These are phyloP conservation scores for Thielaviopsis euricoi DNA, from an alignment of 2,329 filamentous ascomycete species.

Conservation along the genomic window DNA sequence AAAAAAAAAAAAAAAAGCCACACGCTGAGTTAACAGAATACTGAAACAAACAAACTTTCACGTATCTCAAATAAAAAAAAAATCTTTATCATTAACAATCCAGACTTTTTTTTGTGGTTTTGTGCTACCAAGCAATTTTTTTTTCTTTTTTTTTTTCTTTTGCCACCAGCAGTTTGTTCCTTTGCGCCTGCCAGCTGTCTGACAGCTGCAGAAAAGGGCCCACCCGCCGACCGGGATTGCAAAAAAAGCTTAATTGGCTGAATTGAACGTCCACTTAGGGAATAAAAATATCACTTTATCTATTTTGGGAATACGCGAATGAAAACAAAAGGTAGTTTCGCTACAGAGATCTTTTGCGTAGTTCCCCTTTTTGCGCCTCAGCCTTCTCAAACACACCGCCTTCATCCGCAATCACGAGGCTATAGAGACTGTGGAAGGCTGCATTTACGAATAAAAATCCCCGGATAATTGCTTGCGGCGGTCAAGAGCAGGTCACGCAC, in stretches of 20 bases:
- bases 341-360: not conserved
- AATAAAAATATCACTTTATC: constrained; percentile 3
- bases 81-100: not conserved
- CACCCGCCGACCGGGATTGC: too few species aligned
- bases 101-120: not conserved
- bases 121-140: constrained; percentile 5
- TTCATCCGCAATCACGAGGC: not conserved
- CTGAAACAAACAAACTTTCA: not conserved
- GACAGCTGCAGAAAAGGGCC: not conserved
- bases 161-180: not conserved
- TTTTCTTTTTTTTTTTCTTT: not conserved
- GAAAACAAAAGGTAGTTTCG: not conserved
- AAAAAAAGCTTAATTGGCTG: not conserved
- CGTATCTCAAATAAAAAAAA: not conserved
- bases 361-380: not conserved
- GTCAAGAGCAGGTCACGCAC: too few species aligned
- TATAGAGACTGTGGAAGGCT: not conserved
- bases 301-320: constrained; percentile 3
- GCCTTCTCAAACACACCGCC: not conserved
- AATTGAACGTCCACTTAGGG: not conserved
- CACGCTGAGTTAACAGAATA: not conserved
- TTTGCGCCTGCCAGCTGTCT: not conserved
- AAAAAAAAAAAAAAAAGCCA: not conserved
- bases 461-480: too few species aligned
- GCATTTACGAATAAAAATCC: not conserved